Percentiles rank a stretch among this genome's conserved stretches.
Conservation (phyloP, 495 filamentous ascomycete species). For the Aspergillus taichungensis region DNA sequence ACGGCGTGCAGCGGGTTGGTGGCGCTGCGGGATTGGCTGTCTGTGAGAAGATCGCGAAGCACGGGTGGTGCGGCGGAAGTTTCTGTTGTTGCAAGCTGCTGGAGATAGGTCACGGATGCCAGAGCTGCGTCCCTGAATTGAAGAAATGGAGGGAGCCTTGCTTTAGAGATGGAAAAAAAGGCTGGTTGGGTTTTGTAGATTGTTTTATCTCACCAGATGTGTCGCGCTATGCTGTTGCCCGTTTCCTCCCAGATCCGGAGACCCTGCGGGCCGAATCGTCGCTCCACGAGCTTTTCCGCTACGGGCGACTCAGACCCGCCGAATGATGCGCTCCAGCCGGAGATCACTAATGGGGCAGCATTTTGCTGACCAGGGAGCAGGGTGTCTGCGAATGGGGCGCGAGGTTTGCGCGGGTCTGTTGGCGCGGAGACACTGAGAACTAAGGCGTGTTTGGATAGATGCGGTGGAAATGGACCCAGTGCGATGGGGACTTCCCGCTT, state of each 20-base stretch:
- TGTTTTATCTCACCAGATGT: constrained; percentile 65
- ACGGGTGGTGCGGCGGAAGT: constrained; percentile 10
- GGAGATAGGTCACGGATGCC: constrained; percentile 40
- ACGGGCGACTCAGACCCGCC: constrained; percentile 23
- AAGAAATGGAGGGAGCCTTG: not conserved
- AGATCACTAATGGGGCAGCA: constrained; percentile 38
- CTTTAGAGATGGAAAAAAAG: not conserved
- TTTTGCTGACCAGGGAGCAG: constrained; percentile 8
- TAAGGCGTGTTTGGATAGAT: constrained; percentile 17
- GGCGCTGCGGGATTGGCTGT: constrained; percentile 15
- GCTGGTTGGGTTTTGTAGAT: not conserved
- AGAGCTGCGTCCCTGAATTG: constrained; percentile 59
- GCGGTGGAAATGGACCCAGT: constrained; percentile 24
- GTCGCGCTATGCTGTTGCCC: constrained; percentile 88
- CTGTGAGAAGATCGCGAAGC: constrained; percentile 20
- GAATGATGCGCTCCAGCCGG: constrained; percentile 48
- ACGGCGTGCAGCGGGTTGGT: constrained; percentile 44
- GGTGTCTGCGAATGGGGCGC: constrained; percentile 10
- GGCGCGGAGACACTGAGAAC: constrained; percentile 16
- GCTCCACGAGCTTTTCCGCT: constrained; percentile 43
- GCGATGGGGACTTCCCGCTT: constrained; percentile 41
- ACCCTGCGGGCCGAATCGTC: constrained; percentile 35
- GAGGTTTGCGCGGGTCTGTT: constrained; percentile 6
- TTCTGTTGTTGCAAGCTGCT: constrained; percentile 15
- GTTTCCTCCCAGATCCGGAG: constrained; percentile 75